phyloP scores from a whole-genome alignment of 441 rosid species.

The Biscutella laevigata region DNA sequence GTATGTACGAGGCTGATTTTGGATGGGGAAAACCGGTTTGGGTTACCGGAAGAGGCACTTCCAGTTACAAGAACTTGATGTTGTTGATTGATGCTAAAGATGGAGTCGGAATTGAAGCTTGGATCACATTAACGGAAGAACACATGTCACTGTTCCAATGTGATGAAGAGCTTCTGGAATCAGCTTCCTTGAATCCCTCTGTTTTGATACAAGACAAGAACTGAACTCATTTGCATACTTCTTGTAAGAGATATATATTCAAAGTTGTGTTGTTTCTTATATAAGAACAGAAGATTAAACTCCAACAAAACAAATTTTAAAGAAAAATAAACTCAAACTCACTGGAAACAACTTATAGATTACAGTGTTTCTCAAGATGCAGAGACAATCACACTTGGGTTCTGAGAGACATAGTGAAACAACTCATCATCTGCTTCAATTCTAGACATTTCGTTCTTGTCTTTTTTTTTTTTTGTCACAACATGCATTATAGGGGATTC shows the following conservation, averaged over 20 bases:
- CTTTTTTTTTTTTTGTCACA: too few species aligned
- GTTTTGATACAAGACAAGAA: slow-evolving; percentile 14
- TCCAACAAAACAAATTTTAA: too few species aligned
- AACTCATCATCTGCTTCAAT: slow-evolving; percentile 33
- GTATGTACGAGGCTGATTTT: slow-evolving; percentile 23
- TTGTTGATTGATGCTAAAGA: slow-evolving; percentile 25
- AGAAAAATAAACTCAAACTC: background rate
- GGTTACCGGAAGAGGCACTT: slow-evolving; percentile 29
- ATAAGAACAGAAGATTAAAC: background rate
- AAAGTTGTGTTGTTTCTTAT: background rate
- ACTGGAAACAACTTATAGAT: background rate
- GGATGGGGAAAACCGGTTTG: slow-evolving; percentile 34
- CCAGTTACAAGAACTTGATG: slow-evolving; percentile 21
- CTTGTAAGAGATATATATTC: background rate
- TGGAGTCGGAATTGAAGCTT: slow-evolving; percentile 27
- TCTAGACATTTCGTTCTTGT: slow-evolving; percentile 31
- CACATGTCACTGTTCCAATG: slow-evolving; percentile 19
- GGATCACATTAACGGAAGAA: slow-evolving; percentile 24
- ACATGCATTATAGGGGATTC: too few species aligned
- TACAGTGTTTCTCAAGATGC: background rate
- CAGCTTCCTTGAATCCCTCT: slow-evolving; percentile 21
- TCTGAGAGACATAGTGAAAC: slow-evolving; percentile 19
- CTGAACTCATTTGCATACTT: background rate
- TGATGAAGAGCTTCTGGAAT: slow-evolving; percentile 27
- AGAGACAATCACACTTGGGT: slow-evolving; percentile 2